These are phyloP conservation scores for Wickerhamiella infanticola DNA, from an alignment of 1,139 yeast genomes.

Conservation along the genomic window DNA sequence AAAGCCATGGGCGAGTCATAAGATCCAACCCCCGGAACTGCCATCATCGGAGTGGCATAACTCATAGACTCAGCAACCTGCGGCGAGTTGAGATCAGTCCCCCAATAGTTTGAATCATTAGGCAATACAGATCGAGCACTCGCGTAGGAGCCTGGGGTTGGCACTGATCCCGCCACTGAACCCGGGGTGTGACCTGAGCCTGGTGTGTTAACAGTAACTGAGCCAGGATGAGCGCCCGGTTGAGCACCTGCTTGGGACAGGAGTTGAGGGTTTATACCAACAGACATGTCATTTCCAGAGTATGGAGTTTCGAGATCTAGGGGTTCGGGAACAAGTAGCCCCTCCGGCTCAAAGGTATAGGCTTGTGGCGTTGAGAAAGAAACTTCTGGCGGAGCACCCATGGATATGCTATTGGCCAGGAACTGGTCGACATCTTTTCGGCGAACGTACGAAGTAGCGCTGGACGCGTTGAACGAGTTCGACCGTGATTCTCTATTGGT, in stretches of 20 bases:
- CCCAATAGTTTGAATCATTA: neutral
- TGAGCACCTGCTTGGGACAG: constrained; percentile 5
- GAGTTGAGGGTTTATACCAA: constrained; percentile 21
- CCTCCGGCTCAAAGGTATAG: constrained; percentile 24
- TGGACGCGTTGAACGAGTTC: constrained; percentile 61
- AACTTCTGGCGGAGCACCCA: constrained; percentile 42
- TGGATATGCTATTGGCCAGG: constrained; percentile 20
- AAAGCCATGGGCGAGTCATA: constrained; percentile 1
- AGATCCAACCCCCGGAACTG: neutral
- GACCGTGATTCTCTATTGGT: constrained; percentile 12
- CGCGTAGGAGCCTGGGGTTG: neutral
- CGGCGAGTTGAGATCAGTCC: neutral
- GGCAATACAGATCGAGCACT: neutral
- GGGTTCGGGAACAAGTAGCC: constrained; percentile 16
- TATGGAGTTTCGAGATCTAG: constrained; percentile 17
- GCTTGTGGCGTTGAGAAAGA: constrained; percentile 68
- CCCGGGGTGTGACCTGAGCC: neutral
- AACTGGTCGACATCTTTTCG: constrained; percentile 26
- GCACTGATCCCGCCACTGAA: neutral
- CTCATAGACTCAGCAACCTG: neutral
- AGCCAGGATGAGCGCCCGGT: neutral
- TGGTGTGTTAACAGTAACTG: neutral
- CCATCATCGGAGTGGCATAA: neutral
- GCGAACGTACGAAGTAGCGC: constrained; percentile 53
- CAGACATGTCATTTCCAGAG: neutral